Base-by-base conservation (phyloP, 2,329 filamentous ascomycete species). In the Ophiocordyceps camponoti-floridani region DNA sequence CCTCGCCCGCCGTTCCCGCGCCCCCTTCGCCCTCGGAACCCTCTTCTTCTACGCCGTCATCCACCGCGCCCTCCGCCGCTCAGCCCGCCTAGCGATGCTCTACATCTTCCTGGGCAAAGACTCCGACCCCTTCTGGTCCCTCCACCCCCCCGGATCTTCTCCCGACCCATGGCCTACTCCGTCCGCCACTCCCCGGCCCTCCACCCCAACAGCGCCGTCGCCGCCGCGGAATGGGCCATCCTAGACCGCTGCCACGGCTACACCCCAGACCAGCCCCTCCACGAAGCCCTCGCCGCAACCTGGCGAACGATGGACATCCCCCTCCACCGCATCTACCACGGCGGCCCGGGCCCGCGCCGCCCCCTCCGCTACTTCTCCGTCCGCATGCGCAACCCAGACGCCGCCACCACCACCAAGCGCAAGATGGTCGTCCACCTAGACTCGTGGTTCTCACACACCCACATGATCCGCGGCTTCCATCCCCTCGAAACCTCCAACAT, bases 1-100 rank as follows among this genome's bases (percentile, higher is more conserved):
- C 7, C 52, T 67, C 23, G 61, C 62, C 13, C 56, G 61, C 48
- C 48, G 45, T 16, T 49, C 56, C 3, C 56, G 55, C 37, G 56
- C 60, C 18, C 51, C 57, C 10, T 50, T 53, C 43, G 52, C 56
- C 19, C 52, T 63, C 1, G 58, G 56, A 35, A 53, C 54, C 31
- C 40, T 57, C 16, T 54, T 60, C 46, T 60, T 62, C 46, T 57
- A 63, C 48, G 60, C 51, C 30, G 50, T 56, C 18, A 50, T 61
- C 5, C 46, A 52, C 23, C 58, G 58, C 46, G 55, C 54, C 33
- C 52, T 63, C n/a, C 51, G 53, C 19, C 48, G 46, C 19, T 38
- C 43, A 0, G 47, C 55, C 4, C 57, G 60, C 11, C 44, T 46
- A 16, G 42, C 53, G 18, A 46, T 61, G 28, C 50, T 50, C 33